Conservation (phyloP, 306 rosid species). For the Lathyrus aphaca region DNA sequence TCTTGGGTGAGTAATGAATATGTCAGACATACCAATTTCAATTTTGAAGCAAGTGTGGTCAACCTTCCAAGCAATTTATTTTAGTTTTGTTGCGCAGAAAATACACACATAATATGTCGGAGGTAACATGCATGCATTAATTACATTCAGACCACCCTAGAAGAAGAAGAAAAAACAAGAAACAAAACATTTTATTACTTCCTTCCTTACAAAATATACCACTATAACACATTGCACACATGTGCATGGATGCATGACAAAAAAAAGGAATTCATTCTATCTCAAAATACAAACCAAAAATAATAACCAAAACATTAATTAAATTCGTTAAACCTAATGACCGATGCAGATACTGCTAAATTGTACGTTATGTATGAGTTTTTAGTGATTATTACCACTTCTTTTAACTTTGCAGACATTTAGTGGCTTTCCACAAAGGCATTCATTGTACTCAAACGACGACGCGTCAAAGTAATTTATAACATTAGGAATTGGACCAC, state of each 20-base stretch:
- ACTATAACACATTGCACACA: no score
- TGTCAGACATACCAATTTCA: slow-evolving; percentile 38
- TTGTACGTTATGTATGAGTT: no score
- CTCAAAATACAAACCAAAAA: no score
- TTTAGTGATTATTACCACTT: no score
- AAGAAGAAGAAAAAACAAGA: neutral
- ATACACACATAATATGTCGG: neutral
- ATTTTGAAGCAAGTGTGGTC: slow-evolving; percentile 29
- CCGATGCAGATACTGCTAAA: no score
- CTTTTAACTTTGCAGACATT: slow-evolving; percentile 54
- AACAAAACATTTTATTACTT: no score
- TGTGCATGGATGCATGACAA: no score
- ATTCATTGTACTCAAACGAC: slow-evolving; percentile 66
- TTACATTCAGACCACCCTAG: neutral
- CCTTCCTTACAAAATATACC: no score
- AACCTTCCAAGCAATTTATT: slow-evolving; percentile 30
- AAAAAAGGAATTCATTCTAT: no score
- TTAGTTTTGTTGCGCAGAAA: neutral
- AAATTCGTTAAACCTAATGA: no score
- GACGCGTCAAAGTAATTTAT: slow-evolving; percentile 68
- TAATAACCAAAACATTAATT: no score
- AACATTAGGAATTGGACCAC: slow-evolving; percentile 69
- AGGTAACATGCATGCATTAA: slow-evolving; percentile 16
- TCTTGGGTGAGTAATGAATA: neutral
- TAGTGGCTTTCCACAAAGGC: slow-evolving; percentile 87